Evolutionary conservation across 768 basidiomycete genomes (phyloP).

Genomic region (Strobilomyces confusus): DNA sequence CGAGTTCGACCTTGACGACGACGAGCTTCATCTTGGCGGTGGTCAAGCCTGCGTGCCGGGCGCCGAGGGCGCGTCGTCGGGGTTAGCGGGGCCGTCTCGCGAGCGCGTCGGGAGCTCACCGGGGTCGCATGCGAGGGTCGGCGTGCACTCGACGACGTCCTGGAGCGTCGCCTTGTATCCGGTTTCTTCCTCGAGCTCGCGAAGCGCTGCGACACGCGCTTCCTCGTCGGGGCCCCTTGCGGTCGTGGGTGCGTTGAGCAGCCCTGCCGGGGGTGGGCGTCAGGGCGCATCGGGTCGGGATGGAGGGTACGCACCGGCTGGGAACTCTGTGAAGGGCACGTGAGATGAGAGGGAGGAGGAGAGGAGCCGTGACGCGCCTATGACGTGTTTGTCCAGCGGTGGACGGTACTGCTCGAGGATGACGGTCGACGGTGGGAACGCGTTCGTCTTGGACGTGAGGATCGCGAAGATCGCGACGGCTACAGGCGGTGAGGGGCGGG

Average conservation of each 20-base stretch:
- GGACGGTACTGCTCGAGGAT: constrained; percentile 93
- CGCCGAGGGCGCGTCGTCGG: too few relatives aligned
- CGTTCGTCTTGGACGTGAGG: constrained; percentile 66
- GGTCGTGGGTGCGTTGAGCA: constrained; percentile 65
- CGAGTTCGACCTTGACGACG: constrained; percentile 61
- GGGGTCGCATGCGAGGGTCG: constrained; percentile 65
- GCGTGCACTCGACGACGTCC: constrained; percentile 57
- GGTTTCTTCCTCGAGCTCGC: constrained; percentile 92
- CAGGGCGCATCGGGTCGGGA: neutral
- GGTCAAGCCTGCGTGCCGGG: constrained; percentile 67
- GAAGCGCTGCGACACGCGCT: constrained; percentile 72
- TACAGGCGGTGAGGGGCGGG: constrained; percentile 24
- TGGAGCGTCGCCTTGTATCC: constrained; percentile 64
- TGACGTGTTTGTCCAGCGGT: constrained; percentile 69
- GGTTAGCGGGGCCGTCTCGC: neutral
- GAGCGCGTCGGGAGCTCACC: constrained; percentile 38
- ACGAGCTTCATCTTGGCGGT: constrained; percentile 91
- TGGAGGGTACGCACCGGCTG: constrained; percentile 43
- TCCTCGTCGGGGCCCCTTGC: constrained; percentile 46
- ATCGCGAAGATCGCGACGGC: constrained; percentile 85
- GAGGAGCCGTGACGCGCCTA: constrained; percentile 45
- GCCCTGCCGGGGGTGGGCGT: constrained; percentile 39
- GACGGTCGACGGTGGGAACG: constrained; percentile 73
- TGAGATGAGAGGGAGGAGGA: neutral
- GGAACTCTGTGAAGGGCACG: constrained; percentile 41